These are phyloP conservation scores for Ceratopteris richardii DNA, from an alignment of 75 land plant species.

Conservation along the genomic window DNA sequence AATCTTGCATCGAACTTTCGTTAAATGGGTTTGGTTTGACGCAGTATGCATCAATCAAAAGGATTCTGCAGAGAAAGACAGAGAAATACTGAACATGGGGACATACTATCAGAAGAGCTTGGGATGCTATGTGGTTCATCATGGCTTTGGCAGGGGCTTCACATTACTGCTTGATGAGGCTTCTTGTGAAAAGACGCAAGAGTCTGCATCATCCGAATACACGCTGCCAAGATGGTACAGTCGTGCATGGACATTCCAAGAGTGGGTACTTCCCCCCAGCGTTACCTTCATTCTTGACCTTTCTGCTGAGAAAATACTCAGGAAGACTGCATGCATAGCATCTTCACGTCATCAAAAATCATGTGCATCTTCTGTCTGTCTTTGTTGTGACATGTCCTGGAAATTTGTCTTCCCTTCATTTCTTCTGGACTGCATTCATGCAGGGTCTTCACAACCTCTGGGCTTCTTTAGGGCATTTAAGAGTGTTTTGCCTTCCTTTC, in stretches of 20 bases:
- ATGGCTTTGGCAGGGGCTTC: slow-evolving; percentile 10
- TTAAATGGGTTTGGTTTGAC: slow-evolving; percentile 12
- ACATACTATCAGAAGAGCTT: slow-evolving; percentile 4
- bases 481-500: too few species aligned
- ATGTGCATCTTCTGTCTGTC: too few species aligned
- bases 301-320: too few species aligned
- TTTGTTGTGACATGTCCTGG: too few species aligned
- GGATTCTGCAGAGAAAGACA: slow-evolving; percentile 7
- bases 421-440: too few species aligned
- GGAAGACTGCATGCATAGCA: too few species aligned
- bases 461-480: too few species aligned
- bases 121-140: slow-evolving; percentile 12
- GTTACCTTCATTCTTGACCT: slow-evolving; percentile 4
- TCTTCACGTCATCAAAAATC: too few species aligned
- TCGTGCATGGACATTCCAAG: slow-evolving; percentile 9
- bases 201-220: not conserved
- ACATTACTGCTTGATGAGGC: not conserved
- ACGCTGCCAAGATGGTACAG: slow-evolving; percentile 7
- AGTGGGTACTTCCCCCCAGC: slow-evolving; percentile 12
- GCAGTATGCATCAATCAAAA: slow-evolving; percentile 16
- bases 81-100: slow-evolving; percentile 9
- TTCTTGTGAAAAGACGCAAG: too few species aligned
- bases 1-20: slow-evolving; percentile 2
- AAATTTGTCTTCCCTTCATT: too few species aligned
- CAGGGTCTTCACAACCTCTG: too few species aligned